Evolutionary conservation across 306 rosid species (phyloP).

Genomic region (Casuarina cunninghamiana): DNA sequence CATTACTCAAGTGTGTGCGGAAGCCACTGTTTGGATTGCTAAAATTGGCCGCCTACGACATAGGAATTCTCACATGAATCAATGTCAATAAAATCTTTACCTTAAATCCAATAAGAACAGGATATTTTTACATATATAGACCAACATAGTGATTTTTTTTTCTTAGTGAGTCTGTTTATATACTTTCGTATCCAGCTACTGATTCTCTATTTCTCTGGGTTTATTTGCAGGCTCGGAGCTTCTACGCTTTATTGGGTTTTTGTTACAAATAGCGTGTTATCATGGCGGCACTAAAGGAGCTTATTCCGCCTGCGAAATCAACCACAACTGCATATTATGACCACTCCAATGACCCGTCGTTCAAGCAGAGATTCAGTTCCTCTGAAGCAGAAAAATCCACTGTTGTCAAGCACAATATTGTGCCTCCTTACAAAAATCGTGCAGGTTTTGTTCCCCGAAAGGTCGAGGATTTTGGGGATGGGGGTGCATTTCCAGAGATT

Average conservation of each 20-base stretch:
- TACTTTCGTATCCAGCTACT: neutral
- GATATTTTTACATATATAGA: too few species aligned
- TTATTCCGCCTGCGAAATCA: constrained; percentile 52
- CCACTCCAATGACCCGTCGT: constrained; percentile 80
- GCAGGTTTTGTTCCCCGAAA: constrained; percentile 79
- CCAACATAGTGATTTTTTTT: too few species aligned
- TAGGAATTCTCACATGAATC: too few species aligned
- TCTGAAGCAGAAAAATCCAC: constrained; percentile 57
- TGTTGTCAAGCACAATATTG: constrained; percentile 50
- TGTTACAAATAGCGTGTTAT: neutral
- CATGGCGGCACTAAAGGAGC: constrained; percentile 75
- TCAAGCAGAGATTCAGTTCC: constrained; percentile 68
- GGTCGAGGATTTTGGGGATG: constrained; percentile 59
- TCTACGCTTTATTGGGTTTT: neutral
- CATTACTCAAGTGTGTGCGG: too few species aligned
- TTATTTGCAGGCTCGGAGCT: neutral
- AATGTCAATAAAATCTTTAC: too few species aligned
- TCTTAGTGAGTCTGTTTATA: too few species aligned
- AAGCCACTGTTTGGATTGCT: too few species aligned
- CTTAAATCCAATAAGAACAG: too few species aligned
- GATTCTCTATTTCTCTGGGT: too few species aligned
- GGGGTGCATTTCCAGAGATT: constrained; percentile 52
- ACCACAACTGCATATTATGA: constrained; percentile 46
- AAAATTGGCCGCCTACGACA: too few species aligned
- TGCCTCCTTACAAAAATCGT: constrained; percentile 71